phyloP scores from a whole-genome alignment of 345 rosid genomes.

The Cardiospermum halicacabum region DNA sequence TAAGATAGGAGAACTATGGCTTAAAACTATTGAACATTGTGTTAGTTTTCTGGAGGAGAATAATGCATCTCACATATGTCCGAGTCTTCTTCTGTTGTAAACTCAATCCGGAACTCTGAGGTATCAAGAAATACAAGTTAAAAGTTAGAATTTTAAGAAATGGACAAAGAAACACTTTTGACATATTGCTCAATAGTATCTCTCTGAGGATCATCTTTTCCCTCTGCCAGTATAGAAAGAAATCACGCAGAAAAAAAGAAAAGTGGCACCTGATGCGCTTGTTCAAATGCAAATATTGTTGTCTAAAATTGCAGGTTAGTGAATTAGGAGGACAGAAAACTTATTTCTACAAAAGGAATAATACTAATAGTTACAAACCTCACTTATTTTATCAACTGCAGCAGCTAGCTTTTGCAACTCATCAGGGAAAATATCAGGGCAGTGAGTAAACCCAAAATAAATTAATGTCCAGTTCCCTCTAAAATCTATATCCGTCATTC shows the following conservation, averaged over 20 bases:
- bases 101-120: constrained; percentile 90
- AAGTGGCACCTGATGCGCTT: not conserved
- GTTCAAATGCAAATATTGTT: not conserved
- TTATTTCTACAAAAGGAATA: no score
- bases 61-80: no score
- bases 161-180: constrained; percentile 52
- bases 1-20: constrained; percentile 7
- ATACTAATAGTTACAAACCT: constrained; percentile 21
- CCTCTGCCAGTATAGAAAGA: constrained; percentile 44
- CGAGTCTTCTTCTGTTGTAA: constrained; percentile 84
- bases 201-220: constrained; percentile 88
- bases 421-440: constrained; percentile 98
- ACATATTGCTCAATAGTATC: constrained; percentile 93
- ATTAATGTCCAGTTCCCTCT: constrained; percentile 82
- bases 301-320: not conserved
- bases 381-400: constrained; percentile 86
- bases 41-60: no score
- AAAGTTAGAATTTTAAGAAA: not conserved
- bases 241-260: not conserved
- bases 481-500: constrained; percentile 77
- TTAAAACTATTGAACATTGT: no score
- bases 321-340: not conserved
- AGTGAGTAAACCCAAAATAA: constrained; percentile 97
- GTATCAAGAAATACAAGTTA: not conserved
- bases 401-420: constrained; percentile 83